A percentile compares a stretch with the other conserved stretches of the same genome.
Conservation (phyloP, 805 yeast species). For the Ogataea haglerorum region DNA sequence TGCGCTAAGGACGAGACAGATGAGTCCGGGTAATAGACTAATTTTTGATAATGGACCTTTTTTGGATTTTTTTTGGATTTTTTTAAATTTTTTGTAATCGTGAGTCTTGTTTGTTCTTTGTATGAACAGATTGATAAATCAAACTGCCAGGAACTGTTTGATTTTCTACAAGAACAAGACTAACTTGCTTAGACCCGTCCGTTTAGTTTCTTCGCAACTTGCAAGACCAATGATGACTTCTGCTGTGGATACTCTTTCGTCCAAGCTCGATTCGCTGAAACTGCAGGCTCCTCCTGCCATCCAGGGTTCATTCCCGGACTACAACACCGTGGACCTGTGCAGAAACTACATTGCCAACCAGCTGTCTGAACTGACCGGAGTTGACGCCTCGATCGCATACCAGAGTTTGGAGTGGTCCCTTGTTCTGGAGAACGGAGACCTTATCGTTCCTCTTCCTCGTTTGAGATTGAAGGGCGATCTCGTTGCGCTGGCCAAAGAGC, state of each 20-base stretch:
- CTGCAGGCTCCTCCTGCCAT: slow-evolving; percentile 39
- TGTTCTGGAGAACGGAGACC: slow-evolving; percentile 87
- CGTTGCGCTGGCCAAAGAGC: slow-evolving; percentile 66
- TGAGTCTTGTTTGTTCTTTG: slow-evolving; percentile 4
- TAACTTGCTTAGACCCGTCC: neutral
- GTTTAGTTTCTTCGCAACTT: slow-evolving; percentile 9
- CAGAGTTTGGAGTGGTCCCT: slow-evolving; percentile 87
- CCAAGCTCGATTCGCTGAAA: slow-evolving; percentile 25
- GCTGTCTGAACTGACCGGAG: slow-evolving; percentile 68
- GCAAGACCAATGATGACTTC: slow-evolving; percentile 23
- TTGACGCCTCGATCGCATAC: slow-evolving; percentile 63
- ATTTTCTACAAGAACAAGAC: neutral
- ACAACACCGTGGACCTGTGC: slow-evolving; percentile 80
- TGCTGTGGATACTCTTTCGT: slow-evolving; percentile 24
- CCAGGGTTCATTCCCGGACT: slow-evolving; percentile 67
- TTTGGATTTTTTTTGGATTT: neutral
- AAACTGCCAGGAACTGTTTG: slow-evolving; percentile 4
- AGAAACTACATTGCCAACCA: slow-evolving; percentile 87
- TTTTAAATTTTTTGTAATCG: neutral
- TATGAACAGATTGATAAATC: slow-evolving; percentile 8
- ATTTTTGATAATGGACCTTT: no score
- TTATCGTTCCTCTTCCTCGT: slow-evolving; percentile 89
- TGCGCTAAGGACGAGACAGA: slow-evolving; percentile 49
- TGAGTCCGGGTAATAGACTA: slow-evolving; percentile 28
- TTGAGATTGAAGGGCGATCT: slow-evolving; percentile 83